Percentiles rank a stretch among this genome's conserved stretches.
Evolutionary conservation across 2,329 filamentous ascomycete genomes (phyloP).

Genomic region (Alternaria hordeiaustralica): DNA sequence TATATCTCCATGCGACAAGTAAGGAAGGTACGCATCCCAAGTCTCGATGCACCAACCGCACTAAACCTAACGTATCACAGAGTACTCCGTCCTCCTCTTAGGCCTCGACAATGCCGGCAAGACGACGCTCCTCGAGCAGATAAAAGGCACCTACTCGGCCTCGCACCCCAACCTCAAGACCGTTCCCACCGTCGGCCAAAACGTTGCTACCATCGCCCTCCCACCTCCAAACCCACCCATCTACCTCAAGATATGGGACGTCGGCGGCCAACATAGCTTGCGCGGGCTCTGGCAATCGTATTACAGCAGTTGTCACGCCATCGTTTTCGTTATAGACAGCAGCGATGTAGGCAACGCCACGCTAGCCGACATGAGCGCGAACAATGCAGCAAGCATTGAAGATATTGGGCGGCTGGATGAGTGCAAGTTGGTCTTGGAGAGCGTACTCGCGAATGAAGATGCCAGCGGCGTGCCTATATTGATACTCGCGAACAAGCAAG

Average conservation of each 20-base stretch:
- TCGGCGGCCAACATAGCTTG: constrained; percentile 89
- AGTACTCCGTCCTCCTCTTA: constrained; percentile 96
- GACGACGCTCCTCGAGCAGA: constrained; percentile 95
- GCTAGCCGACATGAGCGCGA: constrained; percentile 58
- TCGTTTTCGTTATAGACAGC: constrained; percentile 97
- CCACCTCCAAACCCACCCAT: constrained; percentile 70
- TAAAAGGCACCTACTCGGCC: constrained; percentile 83
- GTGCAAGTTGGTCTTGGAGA: constrained; percentile 87
- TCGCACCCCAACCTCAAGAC: constrained; percentile 77
- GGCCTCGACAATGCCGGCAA: constrained; percentile 98
- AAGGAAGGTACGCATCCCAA: constrained; percentile 75
- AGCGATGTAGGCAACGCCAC: constrained; percentile 88
- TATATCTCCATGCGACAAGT: constrained; percentile 94
- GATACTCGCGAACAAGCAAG: constrained; percentile 96
- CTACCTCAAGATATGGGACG: constrained; percentile 98
- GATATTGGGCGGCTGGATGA: constrained; percentile 74
- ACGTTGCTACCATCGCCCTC: constrained; percentile 88
- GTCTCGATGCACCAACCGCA: not conserved
- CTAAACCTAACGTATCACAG: constrained; percentile 54
- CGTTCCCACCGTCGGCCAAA: constrained; percentile 95
- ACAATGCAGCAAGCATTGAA: constrained; percentile 41
- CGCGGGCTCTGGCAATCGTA: constrained; percentile 95
- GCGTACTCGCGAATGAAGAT: constrained; percentile 84
- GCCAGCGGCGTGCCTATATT: constrained; percentile 90
- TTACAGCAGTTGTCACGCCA: constrained; percentile 91